Base-by-base conservation (phyloP, 1,139 yeast species). In the Kodamaea anthophila region DNA sequence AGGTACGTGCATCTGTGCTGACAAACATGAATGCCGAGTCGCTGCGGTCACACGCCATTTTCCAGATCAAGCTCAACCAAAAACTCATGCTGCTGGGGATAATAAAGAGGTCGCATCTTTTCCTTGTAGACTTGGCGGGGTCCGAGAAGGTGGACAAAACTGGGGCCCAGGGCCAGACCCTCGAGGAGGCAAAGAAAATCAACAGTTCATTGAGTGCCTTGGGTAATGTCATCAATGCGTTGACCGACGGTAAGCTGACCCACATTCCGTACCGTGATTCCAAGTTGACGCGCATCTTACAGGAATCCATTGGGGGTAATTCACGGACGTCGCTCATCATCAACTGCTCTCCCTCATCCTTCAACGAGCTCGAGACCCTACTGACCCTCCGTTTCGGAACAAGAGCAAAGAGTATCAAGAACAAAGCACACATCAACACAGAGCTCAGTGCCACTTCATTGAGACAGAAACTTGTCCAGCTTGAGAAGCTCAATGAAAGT, bases 291-390 rank as follows among this genome's bases (percentile, higher is more conserved):
- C 65, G 94, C 36, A 77, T 87, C 9, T 57, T 87, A 24, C 94
- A 85, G 51, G 94, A 85, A 44, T 77, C 94, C 0, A 59, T 87
- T 15, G 95, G 95, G 3, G 96, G 96, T 2, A 86, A 87, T 51
- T 77, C 93, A 2, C 63, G 91, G 34, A 87, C 96, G 0, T 74
- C 86, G 2, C 62, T 87, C 30, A 78, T 87, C 21, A 69, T 87
- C 28, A 84, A 80, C 42, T 82, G 94, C 40, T 82, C 94, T 1
- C 85, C 91, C 0, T 70, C 83, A 1, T 52, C 65, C 1, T 47
- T 53, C 21, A 78, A 86, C 46, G 80, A 70, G 34, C 51, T 58
- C 12, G 95, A 86, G 48, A 84, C 95, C 0, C 41, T 85, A 9
- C 78, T 91, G 5, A 81, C 94, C 1, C 58, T 87, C 33, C 56